Evolutionary conservation across 2,329 filamentous ascomycete genomes (phyloP), one percentile per base, ranked within the genome.

Genomic region (Claviceps pusilla): DNA sequence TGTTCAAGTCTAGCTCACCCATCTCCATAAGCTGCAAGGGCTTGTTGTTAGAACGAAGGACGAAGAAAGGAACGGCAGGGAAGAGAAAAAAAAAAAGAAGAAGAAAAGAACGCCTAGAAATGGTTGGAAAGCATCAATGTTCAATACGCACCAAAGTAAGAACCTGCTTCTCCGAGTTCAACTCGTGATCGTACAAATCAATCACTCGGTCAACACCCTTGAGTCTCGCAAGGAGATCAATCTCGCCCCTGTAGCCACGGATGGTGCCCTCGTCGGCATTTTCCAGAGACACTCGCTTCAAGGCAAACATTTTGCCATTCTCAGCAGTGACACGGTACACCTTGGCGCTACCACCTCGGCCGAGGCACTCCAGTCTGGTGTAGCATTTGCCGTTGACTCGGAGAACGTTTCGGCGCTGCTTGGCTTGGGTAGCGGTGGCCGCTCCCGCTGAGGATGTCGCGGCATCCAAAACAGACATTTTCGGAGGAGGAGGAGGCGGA

Each of bases 321-420:
- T 98, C 93, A 0, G 93, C 91, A 75, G 95, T 95, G 39, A 98
- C 93, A 48, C 89, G 84, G 68, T 95, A 98, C 1, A 98, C 93
- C 64, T 94, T 90, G 51, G 86, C 90, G 61, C 89, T 96, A 37
- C 93, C 93, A 58, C 93, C 93, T 55, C 90, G 84, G 10, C 93
- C 93, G 59, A 98, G 84, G 60, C 86, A 88, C 66, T 95, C 90
- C 58, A 97, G 79, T 49, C 91, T 80, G 28, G 89, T 93, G 65
- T 95, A 98, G 41, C 83, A 80, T 65, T 94, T 94, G 57, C 89
- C 88, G 64, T 98, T 98, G 57, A 98, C 83, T 49, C 84, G 83
- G 56, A 97, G 78, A 55, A 91, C 84, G 58, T 89, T 88, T 49
- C 89, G 81, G 64, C 89, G 88, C 68, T 87, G 89, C 67, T 77